Evolutionary conservation across 768 basidiomycete genomes (phyloP).

Genomic region (Lactarius akahatsu): DNA sequence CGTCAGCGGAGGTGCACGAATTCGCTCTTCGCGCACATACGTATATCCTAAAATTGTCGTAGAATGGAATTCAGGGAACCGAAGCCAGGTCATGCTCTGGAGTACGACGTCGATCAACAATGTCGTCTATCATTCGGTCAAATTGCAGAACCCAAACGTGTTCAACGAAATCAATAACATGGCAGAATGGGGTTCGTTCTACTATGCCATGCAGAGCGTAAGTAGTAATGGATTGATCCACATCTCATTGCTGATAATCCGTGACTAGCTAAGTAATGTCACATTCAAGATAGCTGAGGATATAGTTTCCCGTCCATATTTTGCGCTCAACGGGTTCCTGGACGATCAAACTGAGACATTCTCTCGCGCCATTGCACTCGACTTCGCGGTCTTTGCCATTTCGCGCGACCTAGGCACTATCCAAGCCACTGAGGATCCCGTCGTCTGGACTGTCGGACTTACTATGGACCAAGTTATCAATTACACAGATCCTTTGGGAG

Average conservation of each 20-base stretch:
- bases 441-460: background rate
- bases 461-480: background rate
- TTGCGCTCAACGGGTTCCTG: constrained; percentile 26
- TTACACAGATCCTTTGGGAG: too few relatives aligned
- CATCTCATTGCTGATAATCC: background rate
- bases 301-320: constrained; percentile 25
- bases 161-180: constrained; percentile 23
- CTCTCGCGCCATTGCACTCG: constrained; percentile 24
- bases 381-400: constrained; percentile 33
- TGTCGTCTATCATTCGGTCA: constrained; percentile 24
- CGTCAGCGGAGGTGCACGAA: constrained; percentile 38
- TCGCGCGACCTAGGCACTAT: constrained; percentile 34
- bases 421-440: constrained; percentile 12
- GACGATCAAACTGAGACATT: constrained; percentile 12
- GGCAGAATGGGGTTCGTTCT: too few relatives aligned
- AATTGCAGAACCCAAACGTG: constrained; percentile 8
- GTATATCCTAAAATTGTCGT: background rate
- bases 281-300: constrained; percentile 28
- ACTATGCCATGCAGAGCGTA: constrained; percentile 28
- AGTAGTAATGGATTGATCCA: background rate
- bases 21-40: background rate
- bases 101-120: background rate
- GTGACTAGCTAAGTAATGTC: constrained; percentile 15
- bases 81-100: constrained; percentile 17
- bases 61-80: constrained; percentile 33